A percentile compares a stretch with the other conserved stretches of the same genome.
phyloP scores from a whole-genome alignment of 257 asterid genomes.

The Salvia splendens region DNA sequence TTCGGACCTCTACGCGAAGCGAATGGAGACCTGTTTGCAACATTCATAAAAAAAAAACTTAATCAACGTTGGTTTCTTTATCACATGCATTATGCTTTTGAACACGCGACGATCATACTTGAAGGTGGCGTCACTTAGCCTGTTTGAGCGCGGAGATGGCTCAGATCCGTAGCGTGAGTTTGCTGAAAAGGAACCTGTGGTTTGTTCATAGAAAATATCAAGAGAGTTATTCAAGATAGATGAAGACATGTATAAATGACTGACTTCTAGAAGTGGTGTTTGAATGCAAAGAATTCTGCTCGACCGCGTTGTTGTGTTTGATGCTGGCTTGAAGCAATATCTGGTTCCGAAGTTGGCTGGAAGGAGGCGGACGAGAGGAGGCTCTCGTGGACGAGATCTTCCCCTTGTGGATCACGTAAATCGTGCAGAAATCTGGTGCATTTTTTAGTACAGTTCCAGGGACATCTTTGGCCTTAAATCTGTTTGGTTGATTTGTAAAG shows the following conservation, averaged over 20 bases:
- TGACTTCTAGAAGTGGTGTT: slow-evolving; percentile 47
- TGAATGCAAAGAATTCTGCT: slow-evolving; percentile 33
- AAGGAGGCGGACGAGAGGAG: slow-evolving; percentile 72
- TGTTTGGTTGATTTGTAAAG: slow-evolving; percentile 34
- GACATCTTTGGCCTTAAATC: slow-evolving; percentile 79
- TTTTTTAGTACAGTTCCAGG: slow-evolving; percentile 72
- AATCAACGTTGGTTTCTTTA: background rate
- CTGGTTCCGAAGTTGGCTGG: slow-evolving; percentile 75
- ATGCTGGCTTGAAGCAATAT: slow-evolving; percentile 48
- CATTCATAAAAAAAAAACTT: slow-evolving; percentile 1
- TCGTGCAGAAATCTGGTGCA: slow-evolving; percentile 81
- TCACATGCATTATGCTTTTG: background rate
- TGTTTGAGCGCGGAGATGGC: slow-evolving; percentile 34
- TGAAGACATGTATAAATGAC: slow-evolving; percentile 25
- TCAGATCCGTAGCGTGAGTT: slow-evolving; percentile 45
- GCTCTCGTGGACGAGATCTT: slow-evolving; percentile 72
- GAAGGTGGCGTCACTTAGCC: slow-evolving; percentile 43
- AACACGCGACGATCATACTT: slow-evolving; percentile 41
- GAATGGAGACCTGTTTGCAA: slow-evolving; percentile 76
- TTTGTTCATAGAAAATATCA: slow-evolving; percentile 1
- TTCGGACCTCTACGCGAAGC: slow-evolving; percentile 70
- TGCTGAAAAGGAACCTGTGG: slow-evolving; percentile 45
- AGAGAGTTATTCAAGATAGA: too few species aligned
- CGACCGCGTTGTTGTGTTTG: slow-evolving; percentile 29
- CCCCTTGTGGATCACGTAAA: slow-evolving; percentile 76